phyloP scores from a whole-genome alignment of 768 basidiomycete species.

The Panellus pusillus region DNA sequence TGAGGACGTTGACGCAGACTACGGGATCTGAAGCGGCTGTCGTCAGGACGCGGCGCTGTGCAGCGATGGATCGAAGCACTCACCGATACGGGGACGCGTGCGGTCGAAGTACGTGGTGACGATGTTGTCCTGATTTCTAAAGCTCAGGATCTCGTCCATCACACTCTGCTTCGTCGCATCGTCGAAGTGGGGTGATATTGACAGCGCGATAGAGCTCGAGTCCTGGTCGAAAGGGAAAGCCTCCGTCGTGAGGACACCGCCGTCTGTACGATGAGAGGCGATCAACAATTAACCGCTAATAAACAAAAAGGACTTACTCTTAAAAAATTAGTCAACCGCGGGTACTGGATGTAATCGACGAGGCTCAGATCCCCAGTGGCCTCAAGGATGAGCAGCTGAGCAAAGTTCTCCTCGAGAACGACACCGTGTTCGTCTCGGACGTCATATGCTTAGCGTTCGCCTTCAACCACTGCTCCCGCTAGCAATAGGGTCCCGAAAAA shows the following conservation, averaged over 20 bases:
- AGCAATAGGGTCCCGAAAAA: slow-evolving; percentile 33
- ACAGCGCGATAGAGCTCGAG: slow-evolving; percentile 38
- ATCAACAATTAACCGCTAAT: not conserved
- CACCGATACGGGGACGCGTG: slow-evolving; percentile 28
- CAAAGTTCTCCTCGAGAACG: slow-evolving; percentile 37
- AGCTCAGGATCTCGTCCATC: slow-evolving; percentile 40
- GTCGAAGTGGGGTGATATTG: slow-evolving; percentile 20
- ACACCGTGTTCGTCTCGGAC: slow-evolving; percentile 33
- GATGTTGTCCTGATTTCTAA: slow-evolving; percentile 29
- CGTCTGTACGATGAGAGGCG: slow-evolving; percentile 4
- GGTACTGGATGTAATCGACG: slow-evolving; percentile 22
- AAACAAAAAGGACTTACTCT: slow-evolving; percentile 22
- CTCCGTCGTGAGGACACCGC: slow-evolving; percentile 27
- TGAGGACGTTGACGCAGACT: slow-evolving; percentile 38
- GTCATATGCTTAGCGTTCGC: slow-evolving; percentile 28
- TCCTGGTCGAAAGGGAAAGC: slow-evolving; percentile 38
- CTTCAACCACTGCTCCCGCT: slow-evolving; percentile 32
- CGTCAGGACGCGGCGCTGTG: not conserved
- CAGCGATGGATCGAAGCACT: not conserved
- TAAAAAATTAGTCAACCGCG: slow-evolving; percentile 38
- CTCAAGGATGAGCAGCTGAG: slow-evolving; percentile 43
- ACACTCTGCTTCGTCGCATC: slow-evolving; percentile 26
- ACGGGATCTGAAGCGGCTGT: slow-evolving; percentile 34
- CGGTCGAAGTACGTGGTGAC: slow-evolving; percentile 32
- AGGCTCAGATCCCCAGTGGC: slow-evolving; percentile 32